Evolutionary conservation across 805 yeast species (phyloP).

Genomic region (Candida nanaspora): DNA sequence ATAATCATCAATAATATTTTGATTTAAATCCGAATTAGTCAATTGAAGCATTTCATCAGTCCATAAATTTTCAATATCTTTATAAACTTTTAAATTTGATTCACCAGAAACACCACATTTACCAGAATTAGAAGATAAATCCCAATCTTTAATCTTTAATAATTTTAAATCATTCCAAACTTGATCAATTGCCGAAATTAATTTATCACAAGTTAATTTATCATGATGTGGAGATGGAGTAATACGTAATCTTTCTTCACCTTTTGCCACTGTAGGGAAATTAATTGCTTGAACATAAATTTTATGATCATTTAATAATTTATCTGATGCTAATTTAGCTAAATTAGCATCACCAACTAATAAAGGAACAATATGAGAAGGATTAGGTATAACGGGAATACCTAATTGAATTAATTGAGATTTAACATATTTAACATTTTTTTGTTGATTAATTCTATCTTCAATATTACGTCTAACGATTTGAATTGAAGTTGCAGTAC

Average conservation of each 20-base stretch:
- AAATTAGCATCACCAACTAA: slow-evolving; percentile 90
- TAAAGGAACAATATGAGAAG: slow-evolving; percentile 94
- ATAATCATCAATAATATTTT: slow-evolving; percentile 55
- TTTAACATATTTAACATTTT: slow-evolving; percentile 80
- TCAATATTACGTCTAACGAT: slow-evolving; percentile 70
- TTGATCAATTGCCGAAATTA: slow-evolving; percentile 72
- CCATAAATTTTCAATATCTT: slow-evolving; percentile 65
- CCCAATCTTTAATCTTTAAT: slow-evolving; percentile 75
- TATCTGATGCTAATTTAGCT: slow-evolving; percentile 87
- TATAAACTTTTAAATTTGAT: slow-evolving; percentile 13
- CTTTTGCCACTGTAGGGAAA: slow-evolving; percentile 95
- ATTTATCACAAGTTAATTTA: slow-evolving; percentile 63
- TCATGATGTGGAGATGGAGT: slow-evolving; percentile 99
- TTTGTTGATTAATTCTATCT: slow-evolving; percentile 81
- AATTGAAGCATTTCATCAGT: slow-evolving; percentile 69
- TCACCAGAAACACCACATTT: slow-evolving; percentile 77
- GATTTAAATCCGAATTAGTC: slow-evolving; percentile 55
- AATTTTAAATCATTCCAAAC: slow-evolving; percentile 72
- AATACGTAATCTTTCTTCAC: slow-evolving; percentile 91
- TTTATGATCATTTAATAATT: slow-evolving; percentile 72
- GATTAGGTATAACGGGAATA: slow-evolving; percentile 95
- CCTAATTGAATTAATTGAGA: slow-evolving; percentile 58
- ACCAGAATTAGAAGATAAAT: slow-evolving; percentile 56
- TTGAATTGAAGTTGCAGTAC: slow-evolving; percentile 81
- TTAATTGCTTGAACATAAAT: slow-evolving; percentile 98